Evolutionary conservation across 2,329 filamentous ascomycete genomes (phyloP), one percentile per base, ranked within the genome.

Genomic region (Lachnum nothofagi): DNA sequence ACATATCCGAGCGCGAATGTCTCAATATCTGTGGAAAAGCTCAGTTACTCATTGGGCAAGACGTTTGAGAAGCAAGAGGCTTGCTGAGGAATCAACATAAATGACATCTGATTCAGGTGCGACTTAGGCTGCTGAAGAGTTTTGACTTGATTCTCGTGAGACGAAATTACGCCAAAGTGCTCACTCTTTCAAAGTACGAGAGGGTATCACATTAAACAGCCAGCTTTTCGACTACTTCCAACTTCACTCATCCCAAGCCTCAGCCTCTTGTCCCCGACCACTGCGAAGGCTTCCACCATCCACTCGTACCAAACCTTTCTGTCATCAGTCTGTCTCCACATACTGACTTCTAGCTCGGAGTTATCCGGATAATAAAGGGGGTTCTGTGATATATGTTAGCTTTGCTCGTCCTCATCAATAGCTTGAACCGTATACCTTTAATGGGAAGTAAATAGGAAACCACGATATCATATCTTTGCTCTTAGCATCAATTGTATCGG

Each of bases 251-350:
- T 73, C 4, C 75, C 83, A 16, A 89, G 71, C 68, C 84, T 84
- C 67, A 88, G 74, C 47, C 83, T 73, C 57, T 74, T 72, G 33
- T 75, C 73, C 1, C 77, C 77, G 42, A 80, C 69, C 72, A 79
- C 83, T 17, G 76, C 78, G 67, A 84, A 96, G 9, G 86, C 88
- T 67, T 97, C 93, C 2, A 96, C 84, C 52, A 93, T 76, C 93
- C 93, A 98, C 67, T 98, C 93, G 67, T 98, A 98, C 94, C 93
- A 98, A 6, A 98, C 93, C 67, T 88, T 94, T 31, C 86, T 82
- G 65, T 96, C 89, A 64, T 98, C 91, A 0, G 93, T 97, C 69
- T 94, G 88, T 43, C 93, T 80, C 87, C 90, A 96, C 83, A 98
- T 96, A 65, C 83, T 93, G 31, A 96, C 82, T 58, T 94, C 86